Evolutionary conservation across 2,329 filamentous ascomycete genomes (phyloP).

Genomic region (Monilinia fructigena): DNA sequence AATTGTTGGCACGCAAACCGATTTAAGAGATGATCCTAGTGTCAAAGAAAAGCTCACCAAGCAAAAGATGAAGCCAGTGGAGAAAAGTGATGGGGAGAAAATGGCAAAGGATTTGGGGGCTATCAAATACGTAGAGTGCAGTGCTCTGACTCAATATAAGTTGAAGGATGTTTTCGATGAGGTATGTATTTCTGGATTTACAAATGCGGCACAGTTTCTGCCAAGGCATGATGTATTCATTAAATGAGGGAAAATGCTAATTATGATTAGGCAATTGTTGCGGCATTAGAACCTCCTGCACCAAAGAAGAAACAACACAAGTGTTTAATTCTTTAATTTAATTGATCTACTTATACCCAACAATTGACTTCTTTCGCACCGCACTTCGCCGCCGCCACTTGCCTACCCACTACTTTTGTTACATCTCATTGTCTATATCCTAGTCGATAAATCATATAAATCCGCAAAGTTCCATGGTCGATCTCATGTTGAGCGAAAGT

Average conservation of each 20-base stretch:
- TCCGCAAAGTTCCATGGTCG: slow-evolving; percentile 5
- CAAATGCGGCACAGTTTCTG: neutral
- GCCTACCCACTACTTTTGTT: neutral
- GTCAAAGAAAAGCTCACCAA: slow-evolving; percentile 90
- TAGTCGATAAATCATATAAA: slow-evolving; percentile 9
- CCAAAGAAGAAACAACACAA: slow-evolving; percentile 74
- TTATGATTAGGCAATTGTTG: slow-evolving; percentile 77
- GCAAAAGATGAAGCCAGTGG: slow-evolving; percentile 93
- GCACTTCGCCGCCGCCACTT: neutral
- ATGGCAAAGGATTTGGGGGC: slow-evolving; percentile 98
- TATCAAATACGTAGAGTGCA: slow-evolving; percentile 99
- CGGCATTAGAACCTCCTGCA: slow-evolving; percentile 82
- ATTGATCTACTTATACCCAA: slow-evolving; percentile 5
- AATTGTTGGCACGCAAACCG: slow-evolving; percentile 96
- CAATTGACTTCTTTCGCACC: slow-evolving; percentile 8
- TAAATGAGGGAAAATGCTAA: slow-evolving; percentile 70
- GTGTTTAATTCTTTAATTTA: slow-evolving; percentile 63
- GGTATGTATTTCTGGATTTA: slow-evolving; percentile 53
- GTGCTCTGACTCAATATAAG: slow-evolving; percentile 95
- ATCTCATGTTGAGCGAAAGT: neutral
- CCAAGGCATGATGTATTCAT: neutral
- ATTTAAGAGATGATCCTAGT: slow-evolving; percentile 84
- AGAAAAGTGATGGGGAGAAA: slow-evolving; percentile 86
- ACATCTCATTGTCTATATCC: slow-evolving; percentile 10
- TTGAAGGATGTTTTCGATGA: slow-evolving; percentile 99